Percentiles rank a stretch among this genome's conserved stretches.
Conservation (phyloP, 164 flowering plant genomes). For the Hamamelis virginiana region DNA sequence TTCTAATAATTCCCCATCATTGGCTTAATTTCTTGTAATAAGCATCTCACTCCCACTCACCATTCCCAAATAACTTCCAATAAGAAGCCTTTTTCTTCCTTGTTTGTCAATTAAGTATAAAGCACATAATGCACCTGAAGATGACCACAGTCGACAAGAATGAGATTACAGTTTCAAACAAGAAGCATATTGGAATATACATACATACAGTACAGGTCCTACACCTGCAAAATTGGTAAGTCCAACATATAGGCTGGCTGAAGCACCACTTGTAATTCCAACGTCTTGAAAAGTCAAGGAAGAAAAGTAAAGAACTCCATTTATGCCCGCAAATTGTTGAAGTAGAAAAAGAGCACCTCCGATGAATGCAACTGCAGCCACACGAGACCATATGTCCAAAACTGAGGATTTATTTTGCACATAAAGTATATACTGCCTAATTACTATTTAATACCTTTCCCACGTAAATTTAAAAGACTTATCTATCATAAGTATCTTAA, state of each 20-base stretch:
- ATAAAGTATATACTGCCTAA: neutral
- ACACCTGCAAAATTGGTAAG: conserved; percentile 79
- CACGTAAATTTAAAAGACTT: too few relatives aligned
- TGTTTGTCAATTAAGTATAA: conserved; percentile 65
- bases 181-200: neutral
- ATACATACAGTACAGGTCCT: neutral
- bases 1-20: neutral
- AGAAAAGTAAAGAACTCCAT: conserved; percentile 85
- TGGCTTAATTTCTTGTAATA: neutral
- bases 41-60: conserved; percentile 35
- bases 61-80: conserved; percentile 91
- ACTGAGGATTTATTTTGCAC: neutral
- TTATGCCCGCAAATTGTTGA: conserved; percentile 89
- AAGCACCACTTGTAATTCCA: conserved; percentile 59
- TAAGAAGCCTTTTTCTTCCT: conserved; percentile 75
- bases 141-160: conserved; percentile 13
- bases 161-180: conserved; percentile 8
- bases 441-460: neutral
- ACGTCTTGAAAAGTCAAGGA: conserved; percentile 77
- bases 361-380: conserved; percentile 68
- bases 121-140: conserved; percentile 70
- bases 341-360: conserved; percentile 80
- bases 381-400: conserved; percentile 6
- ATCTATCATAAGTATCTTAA: too few relatives aligned
- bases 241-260: conserved; percentile 72